phyloP scores from a whole-genome alignment of 176 grass and related monocot genomes.

The Luzula sylvatica region DNA sequence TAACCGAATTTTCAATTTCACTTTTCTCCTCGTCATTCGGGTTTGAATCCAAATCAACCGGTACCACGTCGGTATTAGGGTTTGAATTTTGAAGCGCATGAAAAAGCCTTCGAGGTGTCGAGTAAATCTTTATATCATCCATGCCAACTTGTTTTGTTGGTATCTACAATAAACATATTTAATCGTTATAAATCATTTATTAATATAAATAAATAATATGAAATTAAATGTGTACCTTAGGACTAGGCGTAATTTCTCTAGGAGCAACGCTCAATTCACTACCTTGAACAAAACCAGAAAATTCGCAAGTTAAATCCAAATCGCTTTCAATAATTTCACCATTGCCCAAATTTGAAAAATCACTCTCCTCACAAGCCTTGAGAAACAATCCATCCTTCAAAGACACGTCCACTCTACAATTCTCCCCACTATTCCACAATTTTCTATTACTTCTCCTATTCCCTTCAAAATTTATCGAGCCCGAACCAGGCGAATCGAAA shows the following conservation, averaged over 20 bases:
- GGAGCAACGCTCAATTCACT: constrained; percentile 12
- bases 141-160: constrained; percentile 32
- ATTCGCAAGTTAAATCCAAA: constrained; percentile 32
- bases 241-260: constrained; percentile 42
- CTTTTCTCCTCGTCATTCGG: constrained; percentile 21
- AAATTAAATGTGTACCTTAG: constrained; percentile 33
- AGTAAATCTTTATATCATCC: constrained; percentile 57
- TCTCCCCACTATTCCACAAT: constrained; percentile 66
- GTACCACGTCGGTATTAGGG: constrained; percentile 12
- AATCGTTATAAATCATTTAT: neutral
- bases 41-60: constrained; percentile 11
- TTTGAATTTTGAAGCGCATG: constrained; percentile 55
- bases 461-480: constrained; percentile 44
- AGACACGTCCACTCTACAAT: constrained; percentile 55
- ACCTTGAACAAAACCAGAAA: constrained; percentile 50
- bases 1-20: constrained; percentile 12
- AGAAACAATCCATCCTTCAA: constrained; percentile 81
- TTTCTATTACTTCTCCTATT: constrained; percentile 49
- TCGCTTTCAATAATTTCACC: constrained; percentile 31
- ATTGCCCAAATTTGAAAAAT: constrained; percentile 25
- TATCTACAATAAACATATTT: constrained; percentile 28
- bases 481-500: constrained; percentile 39
- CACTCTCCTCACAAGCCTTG: constrained; percentile 32
- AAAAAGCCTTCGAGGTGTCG: constrained; percentile 61
- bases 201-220: neutral